Percentiles rank a stretch among this genome's conserved stretches.
These are phyloP conservation scores for Pleurotus pulmonarius DNA, from an alignment of 768 basidiomycete species.

Conservation along the genomic window DNA sequence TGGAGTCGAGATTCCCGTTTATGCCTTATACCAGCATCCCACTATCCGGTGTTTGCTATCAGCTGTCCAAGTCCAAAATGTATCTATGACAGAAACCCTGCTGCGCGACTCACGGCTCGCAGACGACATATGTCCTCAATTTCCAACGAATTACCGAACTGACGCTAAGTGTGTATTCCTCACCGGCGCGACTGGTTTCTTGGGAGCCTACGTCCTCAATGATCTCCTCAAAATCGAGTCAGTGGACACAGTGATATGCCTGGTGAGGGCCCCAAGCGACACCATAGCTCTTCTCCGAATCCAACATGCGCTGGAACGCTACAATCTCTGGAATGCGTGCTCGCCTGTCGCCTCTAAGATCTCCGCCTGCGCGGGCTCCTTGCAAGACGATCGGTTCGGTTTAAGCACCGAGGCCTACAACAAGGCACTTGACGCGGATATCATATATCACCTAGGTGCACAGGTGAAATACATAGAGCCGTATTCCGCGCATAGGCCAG, in stretches of 20 bases:
- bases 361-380: background rate
- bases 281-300: background rate
- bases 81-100: background rate
- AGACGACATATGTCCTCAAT: background rate
- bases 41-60: background rate
- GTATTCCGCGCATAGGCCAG: conserved; percentile 5
- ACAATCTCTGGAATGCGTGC: background rate
- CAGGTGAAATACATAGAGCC: conserved; percentile 8
- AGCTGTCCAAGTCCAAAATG: background rate
- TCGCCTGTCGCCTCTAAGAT: background rate
- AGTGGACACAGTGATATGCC: background rate
- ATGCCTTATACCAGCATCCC: background rate
- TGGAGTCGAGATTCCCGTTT: background rate
- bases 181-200: conserved; percentile 8
- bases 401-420: background rate
- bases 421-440: background rate
- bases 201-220: background rate
- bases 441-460: conserved; percentile 7
- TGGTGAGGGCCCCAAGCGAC: background rate
- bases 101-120: background rate
- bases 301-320: background rate
- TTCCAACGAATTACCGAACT: background rate
- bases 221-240: background rate
- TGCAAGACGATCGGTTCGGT: background rate
- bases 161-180: background rate